A percentile compares a stretch with the other conserved stretches of the same genome.
Conservation (phyloP, 495 filamentous ascomycete genomes). For the Parathielavia appendiculata region DNA sequence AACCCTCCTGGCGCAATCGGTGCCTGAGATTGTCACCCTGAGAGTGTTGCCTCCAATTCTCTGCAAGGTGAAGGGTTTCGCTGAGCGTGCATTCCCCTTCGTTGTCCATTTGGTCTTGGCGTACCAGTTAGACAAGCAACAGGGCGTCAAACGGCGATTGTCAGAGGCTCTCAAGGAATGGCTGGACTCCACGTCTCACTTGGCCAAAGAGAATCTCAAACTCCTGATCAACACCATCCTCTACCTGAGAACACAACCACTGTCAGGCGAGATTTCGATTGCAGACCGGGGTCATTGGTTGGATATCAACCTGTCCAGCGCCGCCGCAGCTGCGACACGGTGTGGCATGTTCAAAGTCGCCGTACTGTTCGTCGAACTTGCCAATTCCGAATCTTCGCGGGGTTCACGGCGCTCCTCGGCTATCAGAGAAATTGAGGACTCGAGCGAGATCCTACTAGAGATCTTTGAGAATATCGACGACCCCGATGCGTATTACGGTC, state of each 20-base stretch:
- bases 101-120: constrained; percentile 73
- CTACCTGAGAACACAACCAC: constrained; percentile 79
- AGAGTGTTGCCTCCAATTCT: constrained; percentile 60
- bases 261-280: constrained; percentile 68
- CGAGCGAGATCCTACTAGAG: constrained; percentile 62
- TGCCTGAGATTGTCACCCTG: constrained; percentile 59
- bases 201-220: constrained; percentile 44
- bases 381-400: constrained; percentile 49
- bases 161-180: constrained; percentile 48
- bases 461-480: constrained; percentile 92
- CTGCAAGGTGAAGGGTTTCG: constrained; percentile 56
- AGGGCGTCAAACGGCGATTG: constrained; percentile 42
- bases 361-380: constrained; percentile 75
- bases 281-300: constrained; percentile 80
- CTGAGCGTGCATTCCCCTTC: constrained; percentile 67
- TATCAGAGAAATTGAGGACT: constrained; percentile 47
- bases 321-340: constrained; percentile 66
- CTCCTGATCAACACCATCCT: constrained; percentile 74
- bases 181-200: constrained; percentile 41
- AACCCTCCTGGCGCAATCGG: constrained; percentile 55
- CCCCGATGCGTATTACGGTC: constrained; percentile 93
- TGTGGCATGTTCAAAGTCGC: constrained; percentile 87
- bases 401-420: constrained; percentile 64
- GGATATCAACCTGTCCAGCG: constrained; percentile 68
- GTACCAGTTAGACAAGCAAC: constrained; percentile 46